Evolutionary conservation across 495 filamentous ascomycete genomes (phyloP).

Genomic region (Glonium stellatum): DNA sequence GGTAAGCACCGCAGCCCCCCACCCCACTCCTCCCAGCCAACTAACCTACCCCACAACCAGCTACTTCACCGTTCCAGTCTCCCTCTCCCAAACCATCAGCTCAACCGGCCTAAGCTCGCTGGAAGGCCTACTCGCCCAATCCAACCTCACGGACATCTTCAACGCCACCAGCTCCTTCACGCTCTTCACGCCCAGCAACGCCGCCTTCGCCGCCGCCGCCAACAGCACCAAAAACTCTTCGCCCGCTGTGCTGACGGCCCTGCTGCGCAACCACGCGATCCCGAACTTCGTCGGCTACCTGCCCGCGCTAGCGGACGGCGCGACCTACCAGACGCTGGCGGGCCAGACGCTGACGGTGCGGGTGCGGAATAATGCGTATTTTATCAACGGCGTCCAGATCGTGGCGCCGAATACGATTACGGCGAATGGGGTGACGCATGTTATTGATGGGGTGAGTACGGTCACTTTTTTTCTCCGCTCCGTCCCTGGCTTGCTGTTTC

Average conservation of each 20-base stretch:
- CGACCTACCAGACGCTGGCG: neutral
- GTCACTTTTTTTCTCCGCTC: too few species aligned
- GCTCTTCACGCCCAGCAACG: neutral
- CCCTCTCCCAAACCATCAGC: neutral
- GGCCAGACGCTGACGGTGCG: neutral
- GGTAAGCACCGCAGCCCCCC: constrained; percentile 23
- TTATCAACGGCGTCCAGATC: neutral
- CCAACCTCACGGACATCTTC: neutral
- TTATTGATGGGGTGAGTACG: neutral
- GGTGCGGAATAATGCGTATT: neutral
- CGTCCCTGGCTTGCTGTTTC: neutral
- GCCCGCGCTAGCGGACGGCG: neutral
- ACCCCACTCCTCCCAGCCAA: neutral
- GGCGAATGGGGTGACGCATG: neutral
- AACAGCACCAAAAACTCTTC: neutral
- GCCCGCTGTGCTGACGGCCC: neutral
- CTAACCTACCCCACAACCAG: neutral
- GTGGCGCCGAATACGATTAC: neutral
- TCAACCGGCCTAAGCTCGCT: neutral
- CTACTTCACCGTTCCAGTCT: neutral
- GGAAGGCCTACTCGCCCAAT: neutral
- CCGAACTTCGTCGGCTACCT: neutral
- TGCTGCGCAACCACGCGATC: neutral
- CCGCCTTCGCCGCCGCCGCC: neutral
- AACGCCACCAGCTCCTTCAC: neutral